A percentile compares a stretch with the other conserved stretches of the same genome.
These are phyloP conservation scores for Ramalina intermedia DNA, from an alignment of 495 filamentous ascomycete species.

Conservation along the genomic window DNA sequence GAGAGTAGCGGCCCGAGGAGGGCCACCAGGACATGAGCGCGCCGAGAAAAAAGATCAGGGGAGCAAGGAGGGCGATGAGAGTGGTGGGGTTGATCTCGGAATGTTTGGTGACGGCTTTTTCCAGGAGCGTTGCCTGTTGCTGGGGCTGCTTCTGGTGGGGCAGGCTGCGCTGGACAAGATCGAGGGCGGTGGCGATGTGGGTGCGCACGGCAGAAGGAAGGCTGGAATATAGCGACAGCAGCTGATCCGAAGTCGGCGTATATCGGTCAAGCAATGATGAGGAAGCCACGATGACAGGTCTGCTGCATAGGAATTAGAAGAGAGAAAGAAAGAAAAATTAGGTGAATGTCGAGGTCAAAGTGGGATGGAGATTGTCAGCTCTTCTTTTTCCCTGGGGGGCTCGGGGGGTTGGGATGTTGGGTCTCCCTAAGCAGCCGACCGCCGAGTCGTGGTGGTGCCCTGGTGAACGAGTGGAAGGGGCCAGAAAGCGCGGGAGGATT, in stretches of 20 bases:
- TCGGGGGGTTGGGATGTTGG: background rate
- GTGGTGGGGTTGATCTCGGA: constrained; percentile 21
- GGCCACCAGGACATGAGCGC: constrained; percentile 44
- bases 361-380: too few species aligned
- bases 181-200: constrained; percentile 23
- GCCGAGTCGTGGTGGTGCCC: too few species aligned
- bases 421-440: background rate
- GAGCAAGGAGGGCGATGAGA: constrained; percentile 32
- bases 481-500: too few species aligned
- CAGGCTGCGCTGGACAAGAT: constrained; percentile 26
- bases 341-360: background rate
- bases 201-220: constrained; percentile 33
- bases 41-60: constrained; percentile 32
- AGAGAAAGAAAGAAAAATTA: constrained; percentile 7
- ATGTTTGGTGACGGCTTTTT: background rate
- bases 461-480: too few species aligned
- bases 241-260: constrained; percentile 23
- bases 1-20: constrained; percentile 37
- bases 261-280: constrained; percentile 34
- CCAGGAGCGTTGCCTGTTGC: constrained; percentile 9
- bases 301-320: background rate
- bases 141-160: constrained; percentile 23
- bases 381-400: too few species aligned
- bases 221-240: constrained; percentile 38
- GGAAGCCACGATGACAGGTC: constrained; percentile 28